Conservation (phyloP, 306 rosid species). For the Trifolium dubium region DNA sequence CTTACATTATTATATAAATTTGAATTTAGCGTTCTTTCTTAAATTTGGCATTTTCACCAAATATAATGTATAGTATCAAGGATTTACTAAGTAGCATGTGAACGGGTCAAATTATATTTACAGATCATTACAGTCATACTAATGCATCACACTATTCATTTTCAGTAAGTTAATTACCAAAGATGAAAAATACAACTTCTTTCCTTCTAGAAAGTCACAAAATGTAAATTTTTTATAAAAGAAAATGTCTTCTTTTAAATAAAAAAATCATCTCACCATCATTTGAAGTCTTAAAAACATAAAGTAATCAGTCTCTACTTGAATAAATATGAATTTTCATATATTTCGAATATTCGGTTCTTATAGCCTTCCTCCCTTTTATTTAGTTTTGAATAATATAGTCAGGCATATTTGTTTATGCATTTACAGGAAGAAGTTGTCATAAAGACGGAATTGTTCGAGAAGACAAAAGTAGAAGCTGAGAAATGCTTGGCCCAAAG, state of each 20-base stretch:
- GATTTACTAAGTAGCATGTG: not conserved
- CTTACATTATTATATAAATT: constrained; percentile 2
- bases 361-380: not conserved
- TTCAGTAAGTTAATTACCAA: not conserved
- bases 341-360: constrained; percentile 7
- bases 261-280: not conserved
- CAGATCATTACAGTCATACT: not conserved
- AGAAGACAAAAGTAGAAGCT: constrained; percentile 82
- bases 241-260: not conserved
- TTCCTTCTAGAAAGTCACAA: not conserved
- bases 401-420: constrained; percentile 9
- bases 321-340: constrained; percentile 20
- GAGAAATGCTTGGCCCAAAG: constrained; percentile 81
- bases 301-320: not conserved
- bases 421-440: constrained; percentile 84
- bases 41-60: not conserved
- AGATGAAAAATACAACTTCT: not conserved
- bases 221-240: not conserved
- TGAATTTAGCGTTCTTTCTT: not conserved
- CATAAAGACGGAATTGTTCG: constrained; percentile 63
- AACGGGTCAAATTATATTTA: not conserved
- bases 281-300: constrained; percentile 2
- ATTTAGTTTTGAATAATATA: constrained; percentile 20
- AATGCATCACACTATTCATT: constrained; percentile 15
- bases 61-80: no score